Evolutionary conservation across 305 asterid species (phyloP), one percentile per base, ranked within the genome.

Genomic region (Vinca major): DNA sequence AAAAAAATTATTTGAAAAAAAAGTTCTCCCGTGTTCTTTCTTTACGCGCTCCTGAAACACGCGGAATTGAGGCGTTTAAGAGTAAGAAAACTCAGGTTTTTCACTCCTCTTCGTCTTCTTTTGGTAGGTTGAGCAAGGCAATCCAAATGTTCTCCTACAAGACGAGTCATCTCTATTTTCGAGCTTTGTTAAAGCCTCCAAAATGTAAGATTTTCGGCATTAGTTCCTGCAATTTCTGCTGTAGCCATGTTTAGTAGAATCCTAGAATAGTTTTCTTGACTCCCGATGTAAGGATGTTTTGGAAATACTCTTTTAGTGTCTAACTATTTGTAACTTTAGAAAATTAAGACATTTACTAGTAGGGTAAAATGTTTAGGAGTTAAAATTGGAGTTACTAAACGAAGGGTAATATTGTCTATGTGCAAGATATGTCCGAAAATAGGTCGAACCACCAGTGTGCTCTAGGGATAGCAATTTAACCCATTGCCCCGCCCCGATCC

Each of bases 121-220:
- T 52, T 71, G 63, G 11, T 73, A 92, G 98, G 96, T 86, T 65
- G 98, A 92, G 76, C 82, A 87, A 81, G 98, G 98, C 40, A 82
- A 90, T 72, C 98, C 98, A 8, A 86, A 72, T 66, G 79, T 70
- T 75, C 93, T 92, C 51, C 57, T 86, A 65, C 83, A 65, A 14
- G 82, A 86, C 47, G 81, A 79, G n/a, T 75, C 85, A 2, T 86
- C 97, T 61, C 69, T 81, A 73, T 90, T 92, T 81, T 82, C 87
- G 44, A 86, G 96, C 78, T 89, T 86, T 62, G 90, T 87, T 2
- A 84, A 83, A 77, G 98, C 98, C 64, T 92, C 98, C 11, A 74
- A 80, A 19, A 84, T 92, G 95, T 88, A 80, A 75, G n/a, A 39
- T n/a, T 62, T 17, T 57, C 37, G 16, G 41, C 54, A 26, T 49